phyloP scores from a whole-genome alignment of 768 basidiomycete genomes.

The Mycena maculata region DNA sequence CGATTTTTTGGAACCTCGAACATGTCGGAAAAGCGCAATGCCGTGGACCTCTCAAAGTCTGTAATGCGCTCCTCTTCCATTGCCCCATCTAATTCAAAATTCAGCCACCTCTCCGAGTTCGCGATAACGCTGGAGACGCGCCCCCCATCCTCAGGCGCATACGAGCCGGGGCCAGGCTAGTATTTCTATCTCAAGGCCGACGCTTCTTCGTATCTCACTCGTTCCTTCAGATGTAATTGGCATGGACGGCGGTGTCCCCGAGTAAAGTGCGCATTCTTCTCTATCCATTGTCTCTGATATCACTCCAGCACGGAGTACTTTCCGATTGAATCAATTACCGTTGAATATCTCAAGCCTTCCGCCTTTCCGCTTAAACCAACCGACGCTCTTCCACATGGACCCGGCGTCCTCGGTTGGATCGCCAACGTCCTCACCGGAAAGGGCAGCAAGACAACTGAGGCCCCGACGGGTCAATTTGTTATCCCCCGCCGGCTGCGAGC shows the following conservation, averaged over 20 bases:
- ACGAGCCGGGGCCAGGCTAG: background rate
- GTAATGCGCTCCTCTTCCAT: background rate
- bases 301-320: slow-evolving; percentile 31
- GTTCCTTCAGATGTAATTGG: slow-evolving; percentile 5
- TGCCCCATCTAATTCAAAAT: background rate
- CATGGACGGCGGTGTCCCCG: slow-evolving; percentile 34
- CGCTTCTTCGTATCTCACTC: too few species aligned
- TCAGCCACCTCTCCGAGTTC: slow-evolving; percentile 32
- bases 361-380: slow-evolving; percentile 29
- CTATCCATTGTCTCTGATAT: background rate
- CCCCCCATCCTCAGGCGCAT: background rate
- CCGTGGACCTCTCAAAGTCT: slow-evolving; percentile 34
- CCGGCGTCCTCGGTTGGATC: slow-evolving; percentile 33
- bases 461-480: slow-evolving; percentile 26
- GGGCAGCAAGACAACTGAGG: slow-evolving; percentile 28
- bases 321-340: slow-evolving; percentile 34
- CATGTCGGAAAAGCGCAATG: slow-evolving; percentile 32
- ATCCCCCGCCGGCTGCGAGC: slow-evolving; percentile 40
- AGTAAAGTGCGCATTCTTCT: slow-evolving; percentile 5
- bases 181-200: too few species aligned
- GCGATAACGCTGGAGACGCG: slow-evolving; percentile 16
- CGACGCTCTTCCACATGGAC: slow-evolving; percentile 27
- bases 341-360: slow-evolving; percentile 27
- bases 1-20: background rate
- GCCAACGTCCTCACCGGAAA: slow-evolving; percentile 32